These are phyloP conservation scores for Neodidymelliopsis sp. DNA, from an alignment of 2,329 filamentous ascomycete genomes.

Conservation along the genomic window DNA sequence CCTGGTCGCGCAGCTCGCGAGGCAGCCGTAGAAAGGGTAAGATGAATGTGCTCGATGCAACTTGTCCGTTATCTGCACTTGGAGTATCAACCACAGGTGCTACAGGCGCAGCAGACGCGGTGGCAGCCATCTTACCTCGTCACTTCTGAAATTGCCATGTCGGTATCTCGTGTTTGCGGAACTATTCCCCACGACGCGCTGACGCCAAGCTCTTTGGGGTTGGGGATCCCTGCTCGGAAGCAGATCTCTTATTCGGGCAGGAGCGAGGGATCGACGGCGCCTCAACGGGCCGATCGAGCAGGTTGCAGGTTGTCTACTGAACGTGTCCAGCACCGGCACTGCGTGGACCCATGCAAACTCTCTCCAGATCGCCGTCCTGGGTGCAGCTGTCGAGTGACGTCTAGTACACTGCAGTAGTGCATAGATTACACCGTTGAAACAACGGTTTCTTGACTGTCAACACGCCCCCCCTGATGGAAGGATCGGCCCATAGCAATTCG, in stretches of 20 bases:
- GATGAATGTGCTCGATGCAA: conserved; percentile 5
- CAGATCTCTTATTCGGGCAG: conserved; percentile 19
- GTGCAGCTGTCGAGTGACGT: conserved; percentile 12
- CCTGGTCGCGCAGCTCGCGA: conserved; percentile 49
- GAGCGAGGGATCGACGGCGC: conserved; percentile 22
- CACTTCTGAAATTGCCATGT: conserved; percentile 3
- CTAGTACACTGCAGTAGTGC: conserved; percentile 2
- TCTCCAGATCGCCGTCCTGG: conserved; percentile 9
- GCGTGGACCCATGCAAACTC: conserved; percentile 12
- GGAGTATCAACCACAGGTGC: conserved; percentile 15
- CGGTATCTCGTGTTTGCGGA: conserved; percentile 23
- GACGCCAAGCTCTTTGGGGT: background rate
- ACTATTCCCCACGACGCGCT: conserved; percentile 2
- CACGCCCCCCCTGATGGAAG: conserved; percentile 10
- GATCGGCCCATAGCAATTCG: conserved; percentile 5
- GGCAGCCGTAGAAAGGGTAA: conserved; percentile 46
- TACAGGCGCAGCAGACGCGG: conserved; percentile 11
- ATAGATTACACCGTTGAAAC: background rate
- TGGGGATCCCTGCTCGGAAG: conserved; percentile 17
- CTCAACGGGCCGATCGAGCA: conserved; percentile 24
- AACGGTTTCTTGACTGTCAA: conserved; percentile 6
- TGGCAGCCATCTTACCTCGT: conserved; percentile 25
- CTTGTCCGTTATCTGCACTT: conserved; percentile 6
- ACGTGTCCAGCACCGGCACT: conserved; percentile 15
- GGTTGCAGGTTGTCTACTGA: conserved; percentile 15